Evolutionary conservation across 2,329 filamentous ascomycete species (phyloP), one percentile per base, ranked within the genome.

Genomic region (Colletotrichum lentis): DNA sequence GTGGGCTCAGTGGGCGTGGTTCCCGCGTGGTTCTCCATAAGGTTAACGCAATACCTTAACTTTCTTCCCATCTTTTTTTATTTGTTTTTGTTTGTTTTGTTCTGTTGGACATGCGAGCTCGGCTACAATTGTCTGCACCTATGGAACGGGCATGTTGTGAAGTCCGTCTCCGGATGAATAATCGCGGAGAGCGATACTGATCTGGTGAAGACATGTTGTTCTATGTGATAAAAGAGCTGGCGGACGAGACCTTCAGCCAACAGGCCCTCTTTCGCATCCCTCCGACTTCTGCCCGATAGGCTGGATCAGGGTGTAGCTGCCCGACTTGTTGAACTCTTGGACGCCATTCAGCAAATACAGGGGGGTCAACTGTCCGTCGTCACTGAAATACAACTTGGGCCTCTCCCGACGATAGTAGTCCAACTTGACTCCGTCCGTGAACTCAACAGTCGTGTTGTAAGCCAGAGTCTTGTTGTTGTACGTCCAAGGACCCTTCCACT

Each of bases 361-460:
- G 2, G 83, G 82, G 16, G 76, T 82, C 76, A 83, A 76, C n/a
- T 77, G 64, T 0, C 80, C 79, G 65, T 85, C 82, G 1, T 78
- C 73, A 64, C 81, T 83, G 20, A 85, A 84, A 59, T 80, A 83
- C 5, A 85, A 55, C 75, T 84, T 83, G 0, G 83, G 82, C 2
- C 83, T 73, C 70, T 85, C 83, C 14, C 83, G 73, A 2, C 83
- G 76, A 58, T 81, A 80, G 43, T 80, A 82, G 4, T 77, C 74
- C 50, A 76, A 74, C 27, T 68, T 73, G 0, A 74, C 74, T 0
- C 83, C 82, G 69, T 85, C 83, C 0, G 77, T 79, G 58, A 74
- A 78, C 0, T 70, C 64, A 5, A 78, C 71, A 2, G 73, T 73
- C 0, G 75, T 75, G 53, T 72, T 76, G 7, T 73, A 78, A 0